Percentiles rank a stretch among this genome's conserved stretches.
Conservation (phyloP, 2,329 filamentous ascomycete species). For the Chaetomium strumarium region DNA sequence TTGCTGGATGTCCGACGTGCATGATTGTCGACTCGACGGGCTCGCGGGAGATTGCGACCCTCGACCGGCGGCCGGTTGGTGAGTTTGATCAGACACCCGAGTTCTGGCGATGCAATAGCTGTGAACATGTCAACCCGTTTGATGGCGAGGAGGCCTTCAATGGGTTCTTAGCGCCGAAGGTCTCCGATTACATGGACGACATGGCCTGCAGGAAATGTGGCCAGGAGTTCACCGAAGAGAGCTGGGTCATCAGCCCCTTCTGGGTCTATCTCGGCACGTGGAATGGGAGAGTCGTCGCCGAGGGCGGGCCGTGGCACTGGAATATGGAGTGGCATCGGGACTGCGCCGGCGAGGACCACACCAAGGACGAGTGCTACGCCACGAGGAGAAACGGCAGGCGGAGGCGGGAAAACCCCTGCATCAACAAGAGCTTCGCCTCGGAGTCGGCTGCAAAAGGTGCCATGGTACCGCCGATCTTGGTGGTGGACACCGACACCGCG, state of each 20-base stretch:
- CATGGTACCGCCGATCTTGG: background rate
- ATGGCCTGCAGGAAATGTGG: slow-evolving; percentile 13
- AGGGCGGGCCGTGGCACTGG: slow-evolving; percentile 21
- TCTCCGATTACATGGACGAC: slow-evolving; percentile 8
- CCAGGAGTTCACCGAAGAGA: slow-evolving; percentile 11
- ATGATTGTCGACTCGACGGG: slow-evolving; percentile 16
- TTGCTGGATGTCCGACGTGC: slow-evolving; percentile 14
- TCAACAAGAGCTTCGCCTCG: slow-evolving; percentile 10
- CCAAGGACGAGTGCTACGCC: slow-evolving; percentile 14
- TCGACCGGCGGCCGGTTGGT: slow-evolving; percentile 8
- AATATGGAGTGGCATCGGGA: slow-evolving; percentile 17
- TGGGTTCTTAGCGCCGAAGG: slow-evolving; percentile 15
- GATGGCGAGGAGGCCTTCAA: slow-evolving; percentile 11
- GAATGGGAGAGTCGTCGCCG: slow-evolving; percentile 18
- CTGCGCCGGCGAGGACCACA: slow-evolving; percentile 8
- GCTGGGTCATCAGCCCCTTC: slow-evolving; percentile 19
- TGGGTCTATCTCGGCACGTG: slow-evolving; percentile 19
- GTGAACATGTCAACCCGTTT: slow-evolving; percentile 17
- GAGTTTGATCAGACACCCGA: slow-evolving; percentile 22
- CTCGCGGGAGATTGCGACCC: slow-evolving; percentile 17
- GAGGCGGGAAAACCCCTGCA: slow-evolving; percentile 18
- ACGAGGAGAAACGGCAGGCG: slow-evolving; percentile 15
- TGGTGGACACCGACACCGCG: slow-evolving; percentile 3
- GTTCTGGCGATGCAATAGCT: slow-evolving; percentile 17
- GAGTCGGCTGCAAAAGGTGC: background rate